A percentile compares a stretch with the other conserved stretches of the same genome.
Evolutionary conservation across 2,329 filamentous ascomycete species (phyloP).

Genomic region (Lecanosticta acicola): DNA sequence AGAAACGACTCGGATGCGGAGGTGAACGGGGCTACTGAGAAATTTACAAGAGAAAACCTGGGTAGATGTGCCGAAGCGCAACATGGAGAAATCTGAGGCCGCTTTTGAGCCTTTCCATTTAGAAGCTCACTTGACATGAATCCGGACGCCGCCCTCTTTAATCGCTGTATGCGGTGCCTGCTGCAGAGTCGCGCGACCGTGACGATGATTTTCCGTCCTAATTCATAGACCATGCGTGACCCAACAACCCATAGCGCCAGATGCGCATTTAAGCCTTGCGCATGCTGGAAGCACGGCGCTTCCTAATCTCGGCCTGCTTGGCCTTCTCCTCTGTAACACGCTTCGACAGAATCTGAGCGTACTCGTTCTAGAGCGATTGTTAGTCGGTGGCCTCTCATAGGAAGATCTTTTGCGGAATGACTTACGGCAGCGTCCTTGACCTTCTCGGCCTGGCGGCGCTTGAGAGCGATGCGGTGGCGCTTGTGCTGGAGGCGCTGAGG

Average conservation of each 20-base stretch:
- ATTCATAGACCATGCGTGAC: slow-evolving; percentile 8
- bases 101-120: slow-evolving; percentile 6
- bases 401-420: slow-evolving; percentile 28
- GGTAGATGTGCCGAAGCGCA: background rate
- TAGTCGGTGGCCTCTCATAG: slow-evolving; percentile 27
- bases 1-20: background rate
- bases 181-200: slow-evolving; percentile 12
- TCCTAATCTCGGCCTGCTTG: slow-evolving; percentile 87
- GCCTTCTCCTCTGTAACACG: slow-evolving; percentile 94
- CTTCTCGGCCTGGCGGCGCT: slow-evolving; percentile 95
- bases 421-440: slow-evolving; percentile 98
- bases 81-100: background rate
- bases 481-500: slow-evolving; percentile 99
- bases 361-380: slow-evolving; percentile 70
- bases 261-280: slow-evolving; percentile 55
- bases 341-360: slow-evolving; percentile 92
- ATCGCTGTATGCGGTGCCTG: slow-evolving; percentile 15
- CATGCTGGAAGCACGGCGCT: slow-evolving; percentile 95
- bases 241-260: background rate
- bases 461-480: slow-evolving; percentile 95
- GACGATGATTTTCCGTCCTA: slow-evolving; percentile 10
- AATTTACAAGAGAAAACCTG: background rate
- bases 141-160: slow-evolving; percentile 12
- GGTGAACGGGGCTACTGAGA: background rate
- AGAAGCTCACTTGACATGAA: slow-evolving; percentile 8